Evolutionary conservation across 345 rosid species (phyloP), one percentile per base, ranked within the genome.

Genomic region (Sisymbrium altissimum): DNA sequence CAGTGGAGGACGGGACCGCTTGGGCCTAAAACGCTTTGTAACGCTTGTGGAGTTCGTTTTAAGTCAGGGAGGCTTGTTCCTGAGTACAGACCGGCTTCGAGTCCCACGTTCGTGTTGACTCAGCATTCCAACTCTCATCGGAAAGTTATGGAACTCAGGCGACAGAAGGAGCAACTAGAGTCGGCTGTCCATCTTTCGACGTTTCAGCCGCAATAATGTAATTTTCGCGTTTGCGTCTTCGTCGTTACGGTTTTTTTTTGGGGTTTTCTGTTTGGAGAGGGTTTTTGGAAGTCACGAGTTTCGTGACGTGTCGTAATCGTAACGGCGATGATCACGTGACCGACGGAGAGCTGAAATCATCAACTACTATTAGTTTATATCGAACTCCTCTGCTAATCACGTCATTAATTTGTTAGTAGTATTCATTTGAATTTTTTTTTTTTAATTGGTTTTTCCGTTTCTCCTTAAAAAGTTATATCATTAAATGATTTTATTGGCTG

Each of bases 61-160:
- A 89, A 89, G 72, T 89, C 92, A 29, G 96, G 96, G 4, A 69
- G 93, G 54, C 86, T 89, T 2, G 96, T 89, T 2, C 96, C 96
- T n/a, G 96, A 89, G 38, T 89, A 89, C 39, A 76, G 92, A 68
- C 96, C 96, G 1, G 92, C 92, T 0, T 85, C 96, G 3, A 89
- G 96, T 73, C 92, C 96, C 5, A 89, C 92, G 0, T 89, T 89
- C 7, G 86, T 87, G 41, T 66, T 87, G 64, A 84, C 96, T 71
- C 86, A 84, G 82, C 96, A 89, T 71, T 89, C 96, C 7, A 87
- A 89, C 74, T 89, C 96, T 50, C 96, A 89, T 63, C 89, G 96
- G 53, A 89, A 89, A 81, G 96, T 89, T 1, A 33, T 89, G 89
- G 96, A 87, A 70, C 93, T 87, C 61, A 82, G 91, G 78, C 79